Percentiles rank a stretch among this genome's conserved stretches.
Evolutionary conservation across 2,329 filamentous ascomycete species (phyloP).

Genomic region (Macrophomina phaseolina): DNA sequence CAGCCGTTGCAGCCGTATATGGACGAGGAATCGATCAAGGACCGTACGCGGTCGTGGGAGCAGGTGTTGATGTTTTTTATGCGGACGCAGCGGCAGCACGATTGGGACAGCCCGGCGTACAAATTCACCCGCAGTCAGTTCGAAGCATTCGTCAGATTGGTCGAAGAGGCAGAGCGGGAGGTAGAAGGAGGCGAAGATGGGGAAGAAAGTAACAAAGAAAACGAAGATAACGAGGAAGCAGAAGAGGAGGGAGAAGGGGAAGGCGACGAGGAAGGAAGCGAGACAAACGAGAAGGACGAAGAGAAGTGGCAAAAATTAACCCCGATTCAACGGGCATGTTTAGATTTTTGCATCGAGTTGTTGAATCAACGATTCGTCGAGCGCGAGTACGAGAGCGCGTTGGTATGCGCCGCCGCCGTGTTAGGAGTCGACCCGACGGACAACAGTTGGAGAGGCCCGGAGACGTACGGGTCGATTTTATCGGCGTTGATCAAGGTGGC

Average conservation of each 20-base stretch:
- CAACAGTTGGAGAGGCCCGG: conserved; percentile 30
- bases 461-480: conserved; percentile 28
- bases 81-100: conserved; percentile 25
- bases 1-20: conserved; percentile 32
- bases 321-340: conserved; percentile 11
- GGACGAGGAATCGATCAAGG: conserved; percentile 29
- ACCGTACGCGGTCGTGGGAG: conserved; percentile 29
- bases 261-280: too few species aligned
- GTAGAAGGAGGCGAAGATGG: too few species aligned
- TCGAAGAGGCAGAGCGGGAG: too few species aligned
- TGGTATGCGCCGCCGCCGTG: conserved; percentile 33
- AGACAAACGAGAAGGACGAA: too few species aligned
- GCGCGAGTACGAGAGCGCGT: conserved; percentile 32
- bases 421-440: conserved; percentile 31
- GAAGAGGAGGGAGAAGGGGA: too few species aligned
- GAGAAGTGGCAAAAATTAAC: conserved; percentile 28
- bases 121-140: conserved; percentile 26
- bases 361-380: conserved; percentile 4
- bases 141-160: too few species aligned
- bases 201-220: too few species aligned
- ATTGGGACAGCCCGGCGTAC: conserved; percentile 31
- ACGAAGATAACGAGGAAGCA: too few species aligned
- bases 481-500: too few species aligned
- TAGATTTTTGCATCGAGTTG: conserved; percentile 30
- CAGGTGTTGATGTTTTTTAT: conserved; percentile 35